Conservation (phyloP, 306 rosid species). For the Fagus crenata region DNA sequence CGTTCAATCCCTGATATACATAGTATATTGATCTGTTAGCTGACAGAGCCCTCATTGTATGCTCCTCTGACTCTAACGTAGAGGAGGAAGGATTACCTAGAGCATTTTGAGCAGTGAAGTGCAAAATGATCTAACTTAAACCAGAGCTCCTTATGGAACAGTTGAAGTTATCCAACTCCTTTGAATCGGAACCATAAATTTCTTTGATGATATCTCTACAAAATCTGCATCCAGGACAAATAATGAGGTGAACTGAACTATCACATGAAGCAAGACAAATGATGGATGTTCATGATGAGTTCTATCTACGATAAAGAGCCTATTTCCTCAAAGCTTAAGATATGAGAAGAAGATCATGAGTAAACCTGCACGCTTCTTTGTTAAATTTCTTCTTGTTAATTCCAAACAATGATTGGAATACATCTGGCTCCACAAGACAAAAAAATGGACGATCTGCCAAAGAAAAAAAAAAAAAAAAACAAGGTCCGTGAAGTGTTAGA, state of each 20-base stretch:
- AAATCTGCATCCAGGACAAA: conserved; percentile 51
- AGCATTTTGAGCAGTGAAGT: conserved; percentile 17
- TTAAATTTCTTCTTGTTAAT: conserved; percentile 63
- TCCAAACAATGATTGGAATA: conserved; percentile 62
- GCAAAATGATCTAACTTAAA: conserved; percentile 31
- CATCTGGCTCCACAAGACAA: conserved; percentile 77
- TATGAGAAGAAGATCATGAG: conserved; percentile 1
- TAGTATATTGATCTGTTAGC: neutral
- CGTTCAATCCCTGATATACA: neutral
- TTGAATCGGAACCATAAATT: conserved; percentile 68
- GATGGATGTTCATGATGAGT: neutral
- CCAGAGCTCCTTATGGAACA: conserved; percentile 37
- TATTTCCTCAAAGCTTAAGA: neutral
- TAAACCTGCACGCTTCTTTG: conserved; percentile 90
- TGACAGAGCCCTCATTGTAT: neutral
- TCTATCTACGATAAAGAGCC: neutral
- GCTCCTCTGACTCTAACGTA: neutral
- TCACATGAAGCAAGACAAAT: neutral
- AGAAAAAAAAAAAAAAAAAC: neutral
- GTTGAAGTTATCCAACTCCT: conserved; percentile 69
- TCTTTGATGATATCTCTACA: conserved; percentile 78
- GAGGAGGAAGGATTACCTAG: conserved; percentile 27
- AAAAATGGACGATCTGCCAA: conserved; percentile 83
- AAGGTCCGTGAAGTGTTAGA: neutral
- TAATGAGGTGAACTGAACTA: conserved; percentile 13